These are phyloP conservation scores for Ampelocalamus luodianensis DNA, from an alignment of 176 grass and related monocot species.

Conservation along the genomic window DNA sequence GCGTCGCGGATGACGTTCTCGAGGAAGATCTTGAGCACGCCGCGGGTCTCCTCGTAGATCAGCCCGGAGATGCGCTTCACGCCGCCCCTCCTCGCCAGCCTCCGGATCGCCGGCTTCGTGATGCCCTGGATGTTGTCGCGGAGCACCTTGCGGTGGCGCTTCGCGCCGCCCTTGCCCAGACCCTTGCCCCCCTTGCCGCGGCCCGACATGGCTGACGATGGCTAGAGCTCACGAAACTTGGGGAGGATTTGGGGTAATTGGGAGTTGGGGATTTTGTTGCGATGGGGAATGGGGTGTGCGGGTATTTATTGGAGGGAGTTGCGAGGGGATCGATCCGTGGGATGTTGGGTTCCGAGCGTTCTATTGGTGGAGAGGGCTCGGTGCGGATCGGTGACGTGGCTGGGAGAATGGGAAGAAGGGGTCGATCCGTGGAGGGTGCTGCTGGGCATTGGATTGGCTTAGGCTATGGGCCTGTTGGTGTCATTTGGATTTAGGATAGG, in stretches of 20 bases:
- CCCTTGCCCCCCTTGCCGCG: conserved; percentile 75
- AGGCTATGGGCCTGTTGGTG: too few relatives aligned
- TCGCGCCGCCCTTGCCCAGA: conserved; percentile 66
- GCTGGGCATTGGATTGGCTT: neutral
- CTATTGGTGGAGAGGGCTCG: neutral
- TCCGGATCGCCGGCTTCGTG: conserved; percentile 68
- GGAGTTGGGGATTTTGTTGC: neutral
- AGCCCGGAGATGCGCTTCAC: conserved; percentile 72
- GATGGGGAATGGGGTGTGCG: neutral
- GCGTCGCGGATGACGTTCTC: conserved; percentile 85
- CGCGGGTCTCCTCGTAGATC: conserved; percentile 76
- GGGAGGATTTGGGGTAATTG: neutral
- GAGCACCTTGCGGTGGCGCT: conserved; percentile 74
- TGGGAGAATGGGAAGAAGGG: neutral
- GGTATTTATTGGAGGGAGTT: neutral
- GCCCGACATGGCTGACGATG: conserved; percentile 33
- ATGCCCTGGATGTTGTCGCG: conserved; percentile 80
- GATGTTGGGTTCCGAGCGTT: neutral
- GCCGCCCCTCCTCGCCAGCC: conserved; percentile 58
- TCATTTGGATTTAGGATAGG: too few relatives aligned
- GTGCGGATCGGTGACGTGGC: conserved; percentile 52
- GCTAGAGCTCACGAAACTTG: neutral
- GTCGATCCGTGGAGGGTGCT: neutral
- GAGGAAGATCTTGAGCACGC: conserved; percentile 83
- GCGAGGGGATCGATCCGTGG: neutral